Percentiles rank a stretch among this genome's conserved stretches.
Conservation (phyloP, 805 yeast species). For the Candida pini region DNA sequence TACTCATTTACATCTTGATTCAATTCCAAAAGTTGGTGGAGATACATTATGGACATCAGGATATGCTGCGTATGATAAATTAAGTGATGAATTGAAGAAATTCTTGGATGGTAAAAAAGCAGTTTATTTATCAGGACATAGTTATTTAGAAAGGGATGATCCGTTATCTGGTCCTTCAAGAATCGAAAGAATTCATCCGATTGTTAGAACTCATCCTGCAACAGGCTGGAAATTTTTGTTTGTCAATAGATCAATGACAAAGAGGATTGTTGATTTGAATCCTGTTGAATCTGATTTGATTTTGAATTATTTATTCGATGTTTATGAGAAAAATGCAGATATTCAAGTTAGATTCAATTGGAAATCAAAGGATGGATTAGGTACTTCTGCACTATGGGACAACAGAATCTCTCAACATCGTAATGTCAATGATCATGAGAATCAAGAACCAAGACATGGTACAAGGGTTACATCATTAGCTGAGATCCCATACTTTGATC, state of each 20-base stretch:
- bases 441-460: slow-evolving; percentile 15
- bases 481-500: slow-evolving; percentile 32
- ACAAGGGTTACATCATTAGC: slow-evolving; percentile 18
- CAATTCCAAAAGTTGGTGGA: slow-evolving; percentile 49
- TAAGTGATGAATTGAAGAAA: slow-evolving; percentile 57
- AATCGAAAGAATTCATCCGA: slow-evolving; percentile 50
- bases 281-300: slow-evolving; percentile 40
- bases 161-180: slow-evolving; percentile 38
- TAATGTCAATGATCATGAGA: slow-evolving; percentile 16
- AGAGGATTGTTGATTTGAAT: slow-evolving; percentile 44
- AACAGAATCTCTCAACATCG: slow-evolving; percentile 43
- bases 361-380: no score
- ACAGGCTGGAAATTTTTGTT: slow-evolving; percentile 54
- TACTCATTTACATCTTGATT: slow-evolving; percentile 58
- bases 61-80: slow-evolving; percentile 57
- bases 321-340: no score
- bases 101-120: slow-evolving; percentile 57
- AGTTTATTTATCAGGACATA: slow-evolving; percentile 32
- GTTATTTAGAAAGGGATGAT: slow-evolving; percentile 42
- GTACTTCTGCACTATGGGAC: no score
- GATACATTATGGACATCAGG: slow-evolving; percentile 67
- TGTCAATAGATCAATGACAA: slow-evolving; percentile 44
- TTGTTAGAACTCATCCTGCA: slow-evolving; percentile 56
- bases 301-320: slow-evolving; percentile 37
- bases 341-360: no score